Evolutionary conservation across 495 filamentous ascomycete species (phyloP).

Genomic region (Pseudevernia furfuracea): DNA sequence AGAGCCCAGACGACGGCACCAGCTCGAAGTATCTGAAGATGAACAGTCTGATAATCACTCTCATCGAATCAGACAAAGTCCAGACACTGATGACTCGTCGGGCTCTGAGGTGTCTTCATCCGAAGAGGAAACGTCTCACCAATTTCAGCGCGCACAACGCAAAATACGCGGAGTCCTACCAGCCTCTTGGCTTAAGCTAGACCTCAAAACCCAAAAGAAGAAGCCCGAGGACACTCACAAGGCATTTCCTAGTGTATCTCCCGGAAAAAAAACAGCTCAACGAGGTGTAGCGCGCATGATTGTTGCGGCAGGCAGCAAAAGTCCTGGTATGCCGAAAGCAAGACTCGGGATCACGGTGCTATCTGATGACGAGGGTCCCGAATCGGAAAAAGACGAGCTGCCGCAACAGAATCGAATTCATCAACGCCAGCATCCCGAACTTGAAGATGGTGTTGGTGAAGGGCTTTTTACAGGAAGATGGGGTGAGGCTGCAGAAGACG

Average conservation of each 20-base stretch:
- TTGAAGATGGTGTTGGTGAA: conserved; percentile 32
- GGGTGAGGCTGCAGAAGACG: conserved; percentile 43
- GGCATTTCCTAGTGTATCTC: conserved; percentile 5
- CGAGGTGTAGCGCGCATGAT: conserved; percentile 48
- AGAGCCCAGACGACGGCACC: conserved; percentile 17
- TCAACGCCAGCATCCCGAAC: conserved; percentile 20
- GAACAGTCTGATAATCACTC: conserved; percentile 9
- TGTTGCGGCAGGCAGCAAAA: conserved; percentile 17
- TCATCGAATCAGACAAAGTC: background rate
- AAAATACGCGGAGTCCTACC: conserved; percentile 80
- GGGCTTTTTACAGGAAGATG: conserved; percentile 5
- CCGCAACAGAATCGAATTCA: background rate
- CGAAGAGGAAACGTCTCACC: conserved; percentile 8
- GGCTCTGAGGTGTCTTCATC: conserved; percentile 1
- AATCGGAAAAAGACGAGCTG: background rate
- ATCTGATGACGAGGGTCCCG: conserved; percentile 30
- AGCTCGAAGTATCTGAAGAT: conserved; percentile 13
- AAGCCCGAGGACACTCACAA: conserved; percentile 29
- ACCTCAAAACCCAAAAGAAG: conserved; percentile 41
- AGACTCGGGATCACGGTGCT: conserved; percentile 24
- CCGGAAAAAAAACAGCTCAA: conserved; percentile 31
- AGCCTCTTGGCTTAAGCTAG: conserved; percentile 80
- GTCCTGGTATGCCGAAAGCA: conserved; percentile 28
- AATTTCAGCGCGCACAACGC: conserved; percentile 38
- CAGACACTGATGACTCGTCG: conserved; percentile 3